These are phyloP conservation scores for Nicotiana paniculata DNA, from an alignment of 257 asterid genomes.

Conservation along the genomic window DNA sequence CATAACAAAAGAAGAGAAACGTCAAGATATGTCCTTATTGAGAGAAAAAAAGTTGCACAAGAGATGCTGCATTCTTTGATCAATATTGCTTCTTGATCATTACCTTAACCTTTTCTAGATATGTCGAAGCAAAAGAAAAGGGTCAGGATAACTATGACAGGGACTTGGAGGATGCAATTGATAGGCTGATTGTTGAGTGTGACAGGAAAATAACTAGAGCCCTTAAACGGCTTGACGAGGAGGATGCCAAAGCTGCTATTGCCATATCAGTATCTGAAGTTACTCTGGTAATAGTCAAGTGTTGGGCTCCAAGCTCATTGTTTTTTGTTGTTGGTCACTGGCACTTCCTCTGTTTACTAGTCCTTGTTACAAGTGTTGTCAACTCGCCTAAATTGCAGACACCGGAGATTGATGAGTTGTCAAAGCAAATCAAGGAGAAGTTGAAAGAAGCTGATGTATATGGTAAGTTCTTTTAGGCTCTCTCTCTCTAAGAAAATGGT, in stretches of 20 bases:
- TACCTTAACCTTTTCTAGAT: conserved; percentile 57
- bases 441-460: conserved; percentile 67
- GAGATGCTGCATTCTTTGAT: background rate
- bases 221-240: conserved; percentile 85
- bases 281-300: conserved; percentile 47
- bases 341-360: background rate
- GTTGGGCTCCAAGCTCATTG: background rate
- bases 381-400: conserved; percentile 37
- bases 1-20: background rate
- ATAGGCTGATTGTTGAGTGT: conserved; percentile 92
- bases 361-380: background rate
- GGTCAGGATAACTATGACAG: conserved; percentile 82
- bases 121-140: conserved; percentile 73
- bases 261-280: conserved; percentile 95
- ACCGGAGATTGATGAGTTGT: conserved; percentile 69
- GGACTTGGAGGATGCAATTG: conserved; percentile 92
- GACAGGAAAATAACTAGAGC: conserved; percentile 88
- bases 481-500: too few relatives aligned
- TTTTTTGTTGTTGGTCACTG: background rate
- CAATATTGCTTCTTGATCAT: conserved; percentile 5
- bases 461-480: conserved; percentile 34
- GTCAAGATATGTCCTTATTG: background rate
- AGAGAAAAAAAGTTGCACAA: background rate
- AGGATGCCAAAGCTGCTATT: conserved; percentile 96
- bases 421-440: conserved; percentile 81